phyloP scores from a whole-genome alignment of 2,329 filamentous ascomycete species.

The Akanthomyces lecanii region DNA sequence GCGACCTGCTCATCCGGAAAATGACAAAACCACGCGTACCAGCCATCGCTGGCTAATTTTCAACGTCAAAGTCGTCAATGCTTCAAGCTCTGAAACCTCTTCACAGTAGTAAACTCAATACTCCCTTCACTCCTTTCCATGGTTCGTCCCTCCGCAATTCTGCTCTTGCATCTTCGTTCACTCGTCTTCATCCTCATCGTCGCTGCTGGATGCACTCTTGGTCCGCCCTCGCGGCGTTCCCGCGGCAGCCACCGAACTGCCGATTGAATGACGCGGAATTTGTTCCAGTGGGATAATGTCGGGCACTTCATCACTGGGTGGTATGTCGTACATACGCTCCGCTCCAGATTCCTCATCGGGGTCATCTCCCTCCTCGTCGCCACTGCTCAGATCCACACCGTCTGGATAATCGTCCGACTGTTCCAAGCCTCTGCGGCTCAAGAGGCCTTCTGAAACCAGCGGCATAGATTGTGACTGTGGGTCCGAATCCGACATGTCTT shows the following conservation, averaged over 20 bases:
- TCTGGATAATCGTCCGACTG: conserved; percentile 40
- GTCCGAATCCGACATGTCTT: conserved; percentile 27
- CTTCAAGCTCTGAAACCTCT: not conserved
- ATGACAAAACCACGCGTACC: not conserved
- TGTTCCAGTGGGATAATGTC: conserved; percentile 12
- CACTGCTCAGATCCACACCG: conserved; percentile 37
- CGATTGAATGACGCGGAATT: conserved; percentile 23
- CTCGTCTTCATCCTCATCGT: conserved; percentile 7
- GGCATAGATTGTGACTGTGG: conserved; percentile 25
- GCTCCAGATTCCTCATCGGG: conserved; percentile 31
- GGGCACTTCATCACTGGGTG: conserved; percentile 17
- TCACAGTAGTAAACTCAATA: not conserved
- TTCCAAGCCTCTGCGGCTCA: conserved; percentile 33
- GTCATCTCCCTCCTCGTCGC: conserved; percentile 40
- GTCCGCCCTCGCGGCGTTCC: conserved; percentile 29
- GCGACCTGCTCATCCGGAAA: no score
- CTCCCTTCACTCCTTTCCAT: not conserved
- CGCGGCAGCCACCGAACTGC: conserved; percentile 32
- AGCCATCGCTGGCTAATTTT: not conserved
- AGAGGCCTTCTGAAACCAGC: conserved; percentile 26
- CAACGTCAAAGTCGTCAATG: not conserved
- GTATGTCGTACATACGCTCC: conserved; percentile 29
- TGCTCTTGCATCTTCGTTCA: not conserved
- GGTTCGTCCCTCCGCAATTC: not conserved
- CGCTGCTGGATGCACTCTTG: conserved; percentile 28